These are phyloP conservation scores for Claviceps citrina DNA, from an alignment of 2,329 filamentous ascomycete species.

Conservation along the genomic window DNA sequence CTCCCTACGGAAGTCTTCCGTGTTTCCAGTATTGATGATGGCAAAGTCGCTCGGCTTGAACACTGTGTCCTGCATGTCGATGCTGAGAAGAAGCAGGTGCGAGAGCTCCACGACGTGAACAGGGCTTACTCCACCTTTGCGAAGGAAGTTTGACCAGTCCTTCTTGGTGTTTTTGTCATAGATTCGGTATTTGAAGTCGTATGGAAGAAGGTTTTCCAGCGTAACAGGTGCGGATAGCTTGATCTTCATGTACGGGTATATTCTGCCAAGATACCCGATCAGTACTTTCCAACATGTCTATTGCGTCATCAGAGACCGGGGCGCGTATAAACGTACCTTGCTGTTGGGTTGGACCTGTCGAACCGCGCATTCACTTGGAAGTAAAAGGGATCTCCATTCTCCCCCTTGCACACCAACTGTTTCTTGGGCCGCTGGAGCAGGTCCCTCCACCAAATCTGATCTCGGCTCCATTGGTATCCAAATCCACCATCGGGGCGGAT, in stretches of 20 bases:
- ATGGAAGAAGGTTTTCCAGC: conserved; percentile 84
- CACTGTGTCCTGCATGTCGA: conserved; percentile 91
- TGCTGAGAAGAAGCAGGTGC: conserved; percentile 77
- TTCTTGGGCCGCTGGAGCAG: conserved; percentile 69
- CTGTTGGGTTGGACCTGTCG: conserved; percentile 70
- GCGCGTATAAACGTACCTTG: conserved; percentile 34
- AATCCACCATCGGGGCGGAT: conserved; percentile 90
- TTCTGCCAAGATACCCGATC: conserved; percentile 25
- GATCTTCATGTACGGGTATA: conserved; percentile 89
- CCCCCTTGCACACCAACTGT: conserved; percentile 77
- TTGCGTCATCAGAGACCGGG: background rate
- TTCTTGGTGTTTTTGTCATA: conserved; percentile 98
- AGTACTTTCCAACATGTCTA: background rate
- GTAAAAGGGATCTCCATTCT: conserved; percentile 81
- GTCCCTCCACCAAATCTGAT: conserved; percentile 85
- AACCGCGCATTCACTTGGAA: conserved; percentile 86
- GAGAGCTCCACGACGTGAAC: conserved; percentile 95
- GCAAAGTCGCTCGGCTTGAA: conserved; percentile 94
- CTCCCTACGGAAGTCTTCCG: conserved; percentile 80
- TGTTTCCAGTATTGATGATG: conserved; percentile 81
- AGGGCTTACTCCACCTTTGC: conserved; percentile 91
- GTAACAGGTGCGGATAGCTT: conserved; percentile 86
- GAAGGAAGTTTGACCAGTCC: conserved; percentile 95
- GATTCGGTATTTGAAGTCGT: conserved; percentile 98
- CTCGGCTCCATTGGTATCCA: conserved; percentile 86